Percentiles rank a stretch among this genome's conserved stretches.
phyloP scores from a whole-genome alignment of 495 filamentous ascomycete genomes.

The Aspergillus kassunensis region DNA sequence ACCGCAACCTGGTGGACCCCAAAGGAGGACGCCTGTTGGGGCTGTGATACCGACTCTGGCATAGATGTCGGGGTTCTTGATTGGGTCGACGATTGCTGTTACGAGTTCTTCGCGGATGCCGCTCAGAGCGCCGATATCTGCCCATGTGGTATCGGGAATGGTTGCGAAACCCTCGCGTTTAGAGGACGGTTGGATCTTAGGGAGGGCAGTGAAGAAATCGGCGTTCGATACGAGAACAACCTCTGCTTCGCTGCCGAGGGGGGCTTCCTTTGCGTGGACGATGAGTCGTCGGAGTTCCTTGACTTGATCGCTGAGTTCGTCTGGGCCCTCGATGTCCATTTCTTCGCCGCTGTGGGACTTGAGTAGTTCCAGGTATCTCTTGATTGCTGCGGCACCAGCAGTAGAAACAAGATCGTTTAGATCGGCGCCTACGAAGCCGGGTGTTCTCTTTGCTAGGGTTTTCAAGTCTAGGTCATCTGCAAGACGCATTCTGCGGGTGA shows the following conservation, averaged over 20 bases:
- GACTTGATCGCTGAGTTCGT: constrained; percentile 39
- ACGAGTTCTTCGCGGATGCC: constrained; percentile 76
- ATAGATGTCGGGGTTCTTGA: constrained; percentile 79
- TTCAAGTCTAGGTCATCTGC: constrained; percentile 71
- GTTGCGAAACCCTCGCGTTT: constrained; percentile 97
- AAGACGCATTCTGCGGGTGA: constrained; percentile 67
- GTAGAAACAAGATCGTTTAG: constrained; percentile 76
- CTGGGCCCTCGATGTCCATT: constrained; percentile 49
- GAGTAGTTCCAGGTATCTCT: constrained; percentile 51
- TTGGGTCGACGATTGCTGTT: constrained; percentile 88
- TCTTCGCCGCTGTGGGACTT: constrained; percentile 48
- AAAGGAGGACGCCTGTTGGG: constrained; percentile 87
- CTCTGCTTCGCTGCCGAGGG: constrained; percentile 41
- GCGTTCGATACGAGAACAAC: constrained; percentile 50
- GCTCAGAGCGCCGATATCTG: constrained; percentile 81
- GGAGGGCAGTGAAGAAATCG: constrained; percentile 74
- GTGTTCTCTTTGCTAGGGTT: constrained; percentile 80
- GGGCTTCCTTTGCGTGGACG: constrained; percentile 46
- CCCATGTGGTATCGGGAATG: constrained; percentile 95
- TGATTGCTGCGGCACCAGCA: constrained; percentile 63
- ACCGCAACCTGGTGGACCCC: constrained; percentile 95
- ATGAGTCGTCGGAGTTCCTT: constrained; percentile 52
- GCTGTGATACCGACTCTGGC: constrained; percentile 77
- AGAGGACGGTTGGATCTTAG: constrained; percentile 85
- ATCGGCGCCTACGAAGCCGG: constrained; percentile 96